Evolutionary conservation across 1,139 yeast genomes (phyloP).

Genomic region (Taiozyma onychis): DNA sequence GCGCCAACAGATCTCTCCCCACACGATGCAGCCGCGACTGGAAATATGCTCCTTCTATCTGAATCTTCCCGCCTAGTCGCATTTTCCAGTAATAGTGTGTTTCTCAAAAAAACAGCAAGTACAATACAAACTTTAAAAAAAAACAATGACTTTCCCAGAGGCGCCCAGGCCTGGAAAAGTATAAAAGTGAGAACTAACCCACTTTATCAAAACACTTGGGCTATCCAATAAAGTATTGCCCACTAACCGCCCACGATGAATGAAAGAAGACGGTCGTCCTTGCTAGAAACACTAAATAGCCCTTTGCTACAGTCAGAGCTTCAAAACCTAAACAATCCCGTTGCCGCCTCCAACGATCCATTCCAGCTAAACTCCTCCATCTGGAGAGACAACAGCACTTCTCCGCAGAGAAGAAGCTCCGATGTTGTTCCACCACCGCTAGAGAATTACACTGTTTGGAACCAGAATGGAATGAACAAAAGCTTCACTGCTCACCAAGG

Average conservation of each 20-base stretch:
- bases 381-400: constrained; percentile 8
- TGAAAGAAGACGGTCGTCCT: constrained; percentile 10
- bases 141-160: not conserved
- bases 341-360: constrained; percentile 7
- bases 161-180: not conserved
- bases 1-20: not conserved
- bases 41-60: not conserved
- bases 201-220: not conserved
- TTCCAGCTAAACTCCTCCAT: constrained; percentile 15
- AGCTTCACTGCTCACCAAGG: not conserved
- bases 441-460: constrained; percentile 7
- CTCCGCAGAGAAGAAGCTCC: constrained; percentile 8
- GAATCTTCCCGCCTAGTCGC: not conserved
- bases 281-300: constrained; percentile 10
- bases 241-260: not conserved
- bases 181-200: not conserved
- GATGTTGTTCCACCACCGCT: constrained; percentile 3
- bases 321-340: not conserved
- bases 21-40: not conserved
- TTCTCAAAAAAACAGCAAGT: not conserved
- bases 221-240: too few species aligned
- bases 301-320: constrained; percentile 6
- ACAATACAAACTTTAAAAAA: not conserved
- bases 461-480: constrained; percentile 1
- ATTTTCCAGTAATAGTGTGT: not conserved